Evolutionary conservation across 768 basidiomycete genomes (phyloP), one percentile per base, ranked within the genome.

Genomic region (Pleurotus djamor): DNA sequence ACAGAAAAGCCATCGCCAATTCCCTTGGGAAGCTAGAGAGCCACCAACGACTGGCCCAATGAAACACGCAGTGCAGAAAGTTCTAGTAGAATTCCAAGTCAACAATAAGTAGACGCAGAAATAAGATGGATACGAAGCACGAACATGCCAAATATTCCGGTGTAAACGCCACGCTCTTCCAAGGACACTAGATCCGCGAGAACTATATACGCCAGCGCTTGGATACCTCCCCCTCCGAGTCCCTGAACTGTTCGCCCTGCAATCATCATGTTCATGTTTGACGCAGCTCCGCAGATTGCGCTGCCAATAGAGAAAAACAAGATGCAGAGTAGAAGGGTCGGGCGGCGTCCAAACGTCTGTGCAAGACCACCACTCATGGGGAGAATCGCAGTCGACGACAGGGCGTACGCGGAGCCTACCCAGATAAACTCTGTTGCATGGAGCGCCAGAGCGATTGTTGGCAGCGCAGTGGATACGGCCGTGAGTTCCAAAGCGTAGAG

Each of bases 101-200:
- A 28, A 28, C 21, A 28, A 28, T 28, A 28, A 28, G 21, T 28
- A 28, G 21, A 28, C 21, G 21, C 21, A 28, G 21, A 28, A 28
- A 28, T 1, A 28, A 16, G 13, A 47, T 14, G 7, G 45, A 16
- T 10, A 28, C 38, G 52, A 48, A 33, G 49, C 16, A 36, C 72
- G 57, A 38, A 73, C 74, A 78, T 58, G 21, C 68, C 77, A 16
- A 78, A 67, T 14, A 82, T 52, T 6, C 73, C 76, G 2, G 66
- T 62, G 60, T 72, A 79, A 0, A 60, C 37, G 2, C 82, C 82
- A 5, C 83, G 73, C 47, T 82, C 78, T 10, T 66, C 47, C 6
- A 84, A 69, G 3, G 79, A 72, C 10, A 83, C 77, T 2, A 84
- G 64, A 60, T 84, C 82, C 12, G 73, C 67, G 4, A 81, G 54